Conservation (phyloP, 2,329 filamentous ascomycete genomes). For the Fusarium denticulatum region DNA sequence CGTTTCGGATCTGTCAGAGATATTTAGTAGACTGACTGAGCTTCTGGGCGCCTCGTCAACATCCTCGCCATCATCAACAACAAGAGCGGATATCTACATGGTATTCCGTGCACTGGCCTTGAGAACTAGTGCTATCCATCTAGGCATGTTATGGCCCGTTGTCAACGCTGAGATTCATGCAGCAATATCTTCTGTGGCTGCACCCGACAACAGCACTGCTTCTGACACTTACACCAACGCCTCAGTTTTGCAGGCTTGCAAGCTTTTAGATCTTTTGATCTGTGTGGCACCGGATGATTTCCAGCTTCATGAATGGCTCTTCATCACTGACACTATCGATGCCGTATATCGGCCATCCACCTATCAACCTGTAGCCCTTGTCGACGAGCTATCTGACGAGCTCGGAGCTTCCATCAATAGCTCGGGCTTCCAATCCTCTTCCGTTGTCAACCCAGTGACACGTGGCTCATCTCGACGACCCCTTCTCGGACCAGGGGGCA, state of each 20-base stretch:
- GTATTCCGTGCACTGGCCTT: constrained; percentile 84
- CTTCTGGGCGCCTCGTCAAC: constrained; percentile 83
- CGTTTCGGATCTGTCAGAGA: constrained; percentile 74
- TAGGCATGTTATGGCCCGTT: constrained; percentile 89
- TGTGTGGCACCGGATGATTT: constrained; percentile 93
- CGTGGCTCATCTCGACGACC: constrained; percentile 55
- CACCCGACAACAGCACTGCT: constrained; percentile 69
- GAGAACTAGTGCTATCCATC: constrained; percentile 79
- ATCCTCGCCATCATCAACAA: constrained; percentile 91
- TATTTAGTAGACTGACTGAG: constrained; percentile 88
- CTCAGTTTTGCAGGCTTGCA: constrained; percentile 89
- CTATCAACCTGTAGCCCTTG: constrained; percentile 77
- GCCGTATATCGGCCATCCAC: constrained; percentile 83
- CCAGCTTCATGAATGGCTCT: constrained; percentile 98
- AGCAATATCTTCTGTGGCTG: constrained; percentile 78
- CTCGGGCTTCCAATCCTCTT: constrained; percentile 49
- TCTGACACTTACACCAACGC: constrained; percentile 80
- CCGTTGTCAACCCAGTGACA: constrained; percentile 50
- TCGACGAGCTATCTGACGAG: constrained; percentile 85
- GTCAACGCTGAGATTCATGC: constrained; percentile 87
- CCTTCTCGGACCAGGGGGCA: constrained; percentile 62
- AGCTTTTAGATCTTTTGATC: constrained; percentile 89
- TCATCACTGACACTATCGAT: constrained; percentile 96
- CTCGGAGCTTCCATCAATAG: constrained; percentile 62
- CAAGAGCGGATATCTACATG: constrained; percentile 89